Conservation (phyloP, 2,329 filamentous ascomycete species). For the Fusarium sp. region DNA sequence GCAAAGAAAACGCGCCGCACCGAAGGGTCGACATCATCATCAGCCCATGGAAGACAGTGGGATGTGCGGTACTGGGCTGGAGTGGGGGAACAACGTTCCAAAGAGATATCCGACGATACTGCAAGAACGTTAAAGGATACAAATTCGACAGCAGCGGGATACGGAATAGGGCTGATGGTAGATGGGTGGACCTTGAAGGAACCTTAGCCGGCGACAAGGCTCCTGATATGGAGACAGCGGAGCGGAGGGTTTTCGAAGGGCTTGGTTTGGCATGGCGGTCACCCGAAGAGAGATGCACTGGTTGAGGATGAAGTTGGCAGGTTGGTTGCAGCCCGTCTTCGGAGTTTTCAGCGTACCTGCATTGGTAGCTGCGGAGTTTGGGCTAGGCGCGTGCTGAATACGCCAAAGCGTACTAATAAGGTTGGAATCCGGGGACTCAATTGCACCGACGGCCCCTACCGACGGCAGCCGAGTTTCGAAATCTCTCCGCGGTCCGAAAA, state of each 20-base stretch:
- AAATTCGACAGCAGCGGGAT: slow-evolving; percentile 95
- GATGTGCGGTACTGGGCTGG: slow-evolving; percentile 92
- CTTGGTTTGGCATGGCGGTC: slow-evolving; percentile 76
- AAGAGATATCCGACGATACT: slow-evolving; percentile 85
- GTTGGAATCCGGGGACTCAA: slow-evolving; percentile 23
- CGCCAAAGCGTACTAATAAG: background rate
- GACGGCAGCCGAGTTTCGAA: background rate
- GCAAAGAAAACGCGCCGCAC: slow-evolving; percentile 63
- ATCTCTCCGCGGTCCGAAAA: slow-evolving; percentile 26
- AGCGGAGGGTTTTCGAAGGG: slow-evolving; percentile 83
- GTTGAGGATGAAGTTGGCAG: slow-evolving; percentile 55
- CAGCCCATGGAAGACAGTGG: slow-evolving; percentile 87
- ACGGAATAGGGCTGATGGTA: slow-evolving; percentile 73
- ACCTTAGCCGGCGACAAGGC: slow-evolving; percentile 57
- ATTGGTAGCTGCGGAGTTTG: slow-evolving; percentile 39
- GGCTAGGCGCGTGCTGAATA: background rate
- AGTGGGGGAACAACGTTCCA: slow-evolving; percentile 90
- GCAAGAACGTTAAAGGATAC: slow-evolving; percentile 76
- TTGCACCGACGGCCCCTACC: slow-evolving; percentile 39
- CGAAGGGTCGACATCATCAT: slow-evolving; percentile 93
- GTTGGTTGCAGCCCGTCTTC: slow-evolving; percentile 7
- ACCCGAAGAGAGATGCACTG: slow-evolving; percentile 77
- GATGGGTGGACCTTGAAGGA: slow-evolving; percentile 79
- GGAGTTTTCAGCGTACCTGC: slow-evolving; percentile 36
- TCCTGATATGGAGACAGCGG: slow-evolving; percentile 77